Conservation (phyloP, 352 stramenopile species). For the Globisporangium uncinulatum region DNA sequence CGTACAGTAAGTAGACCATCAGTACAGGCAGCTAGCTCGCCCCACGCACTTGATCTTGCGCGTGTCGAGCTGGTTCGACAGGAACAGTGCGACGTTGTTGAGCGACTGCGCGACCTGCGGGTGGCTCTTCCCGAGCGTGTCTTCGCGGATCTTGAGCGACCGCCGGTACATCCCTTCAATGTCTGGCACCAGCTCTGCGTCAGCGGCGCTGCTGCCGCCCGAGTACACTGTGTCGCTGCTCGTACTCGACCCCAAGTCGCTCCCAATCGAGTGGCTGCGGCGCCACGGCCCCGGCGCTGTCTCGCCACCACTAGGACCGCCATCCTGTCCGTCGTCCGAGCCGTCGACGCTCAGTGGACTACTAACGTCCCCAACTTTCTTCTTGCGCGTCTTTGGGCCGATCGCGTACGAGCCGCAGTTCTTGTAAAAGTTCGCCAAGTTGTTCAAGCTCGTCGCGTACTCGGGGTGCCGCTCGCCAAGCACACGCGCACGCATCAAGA, state of each 20-base stretch:
- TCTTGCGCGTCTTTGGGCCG: constrained; percentile 9
- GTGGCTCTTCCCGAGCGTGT: constrained; percentile 55
- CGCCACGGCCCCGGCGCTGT: neutral
- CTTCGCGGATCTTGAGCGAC: constrained; percentile 73
- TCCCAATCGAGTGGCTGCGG: constrained; percentile 7
- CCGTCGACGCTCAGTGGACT: constrained; percentile 10
- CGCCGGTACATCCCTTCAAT: constrained; percentile 70
- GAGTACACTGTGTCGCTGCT: constrained; percentile 11
- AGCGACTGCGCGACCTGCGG: constrained; percentile 75
- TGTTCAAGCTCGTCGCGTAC: constrained; percentile 81
- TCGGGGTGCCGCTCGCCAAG: constrained; percentile 69
- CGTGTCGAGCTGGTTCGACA: constrained; percentile 59
- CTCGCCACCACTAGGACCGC: neutral
- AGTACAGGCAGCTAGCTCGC: neutral
- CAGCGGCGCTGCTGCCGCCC: constrained; percentile 1
- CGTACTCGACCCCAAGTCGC: constrained; percentile 7
- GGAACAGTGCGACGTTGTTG: constrained; percentile 74
- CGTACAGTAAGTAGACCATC: neutral
- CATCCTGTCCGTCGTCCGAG: constrained; percentile 14
- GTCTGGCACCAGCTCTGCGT: constrained; percentile 29
- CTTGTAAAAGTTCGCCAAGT: constrained; percentile 84
- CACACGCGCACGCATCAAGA: constrained; percentile 67
- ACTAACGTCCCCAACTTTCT: constrained; percentile 3
- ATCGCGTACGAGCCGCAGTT: constrained; percentile 31
- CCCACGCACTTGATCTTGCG: constrained; percentile 41